These are phyloP conservation scores for Claviceps citrina DNA, from an alignment of 2,329 filamentous ascomycete genomes.

Conservation along the genomic window DNA sequence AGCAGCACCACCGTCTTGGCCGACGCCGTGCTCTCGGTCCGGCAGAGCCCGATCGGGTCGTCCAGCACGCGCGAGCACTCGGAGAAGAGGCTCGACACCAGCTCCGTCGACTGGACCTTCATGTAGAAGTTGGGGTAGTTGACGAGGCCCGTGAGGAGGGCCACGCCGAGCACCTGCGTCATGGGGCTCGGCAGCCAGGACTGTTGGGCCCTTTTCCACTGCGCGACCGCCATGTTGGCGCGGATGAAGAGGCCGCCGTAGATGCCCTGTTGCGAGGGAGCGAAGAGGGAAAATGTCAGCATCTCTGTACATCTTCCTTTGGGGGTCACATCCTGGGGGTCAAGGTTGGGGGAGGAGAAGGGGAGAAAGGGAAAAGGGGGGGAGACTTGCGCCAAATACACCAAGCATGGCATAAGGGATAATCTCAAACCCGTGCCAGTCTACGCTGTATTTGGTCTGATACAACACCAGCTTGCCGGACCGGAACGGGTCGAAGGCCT, in stretches of 20 bases:
- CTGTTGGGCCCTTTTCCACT: slow-evolving; percentile 54
- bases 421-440: slow-evolving; percentile 91
- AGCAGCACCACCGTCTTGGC: slow-evolving; percentile 70
- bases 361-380: neutral
- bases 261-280: slow-evolving; percentile 43
- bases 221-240: slow-evolving; percentile 72
- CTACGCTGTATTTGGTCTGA: slow-evolving; percentile 80
- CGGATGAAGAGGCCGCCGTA: slow-evolving; percentile 94
- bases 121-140: slow-evolving; percentile 97
- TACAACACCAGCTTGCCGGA: slow-evolving; percentile 93
- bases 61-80: slow-evolving; percentile 73
- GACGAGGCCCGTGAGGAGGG: slow-evolving; percentile 69
- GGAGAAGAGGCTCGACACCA: slow-evolving; percentile 81
- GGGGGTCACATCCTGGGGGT: too few species aligned
- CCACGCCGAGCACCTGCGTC: slow-evolving; percentile 63
- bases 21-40: slow-evolving; percentile 68
- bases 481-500: slow-evolving; percentile 85
- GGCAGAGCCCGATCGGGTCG: slow-evolving; percentile 82
- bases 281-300: too few species aligned
- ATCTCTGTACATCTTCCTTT: too few species aligned
- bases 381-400: slow-evolving; percentile 49
- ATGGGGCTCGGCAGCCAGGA: slow-evolving; percentile 58
- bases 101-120: slow-evolving; percentile 78
- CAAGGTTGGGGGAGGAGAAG: too few species aligned
- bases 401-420: slow-evolving; percentile 77